These are phyloP conservation scores for Vigna unguiculata DNA, from an alignment of 306 rosid species.

Conservation along the genomic window DNA sequence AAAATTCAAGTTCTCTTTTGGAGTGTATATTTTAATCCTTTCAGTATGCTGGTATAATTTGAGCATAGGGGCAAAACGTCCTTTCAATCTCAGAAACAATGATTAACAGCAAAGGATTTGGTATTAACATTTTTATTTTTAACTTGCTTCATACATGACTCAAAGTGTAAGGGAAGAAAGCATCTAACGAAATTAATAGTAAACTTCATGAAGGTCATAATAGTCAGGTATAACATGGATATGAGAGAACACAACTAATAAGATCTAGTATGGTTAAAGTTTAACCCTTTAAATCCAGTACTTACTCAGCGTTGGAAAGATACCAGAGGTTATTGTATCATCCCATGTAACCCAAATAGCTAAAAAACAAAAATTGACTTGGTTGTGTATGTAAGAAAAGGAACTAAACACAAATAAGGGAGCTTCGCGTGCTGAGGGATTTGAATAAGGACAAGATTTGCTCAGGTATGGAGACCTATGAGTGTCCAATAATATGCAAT, in stretches of 20 bases:
- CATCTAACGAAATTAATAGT: neutral
- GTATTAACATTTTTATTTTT: neutral
- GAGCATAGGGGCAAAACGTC: neutral
- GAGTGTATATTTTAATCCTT: neutral
- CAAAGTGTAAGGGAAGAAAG: neutral
- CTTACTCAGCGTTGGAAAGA: neutral
- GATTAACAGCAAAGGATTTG: neutral
- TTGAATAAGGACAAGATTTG: neutral
- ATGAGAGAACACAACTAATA: neutral
- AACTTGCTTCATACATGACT: neutral
- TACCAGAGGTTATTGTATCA: neutral
- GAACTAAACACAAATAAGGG: neutral
- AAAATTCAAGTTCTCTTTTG: neutral
- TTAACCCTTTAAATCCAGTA: neutral
- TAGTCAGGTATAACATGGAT: neutral
- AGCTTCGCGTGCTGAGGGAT: neutral
- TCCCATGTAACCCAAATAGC: constrained; percentile 11
- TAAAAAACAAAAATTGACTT: neutral
- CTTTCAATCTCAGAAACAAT: neutral
- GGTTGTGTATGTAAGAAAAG: neutral
- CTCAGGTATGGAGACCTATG: too few species aligned
- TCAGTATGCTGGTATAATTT: neutral
- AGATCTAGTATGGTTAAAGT: neutral
- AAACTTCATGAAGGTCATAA: neutral
- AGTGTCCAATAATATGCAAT: too few species aligned